Percentiles rank a stretch among this genome's conserved stretches.
phyloP scores from a whole-genome alignment of 148 eudicot species.

The Mesembryanthemum crystallinum region DNA sequence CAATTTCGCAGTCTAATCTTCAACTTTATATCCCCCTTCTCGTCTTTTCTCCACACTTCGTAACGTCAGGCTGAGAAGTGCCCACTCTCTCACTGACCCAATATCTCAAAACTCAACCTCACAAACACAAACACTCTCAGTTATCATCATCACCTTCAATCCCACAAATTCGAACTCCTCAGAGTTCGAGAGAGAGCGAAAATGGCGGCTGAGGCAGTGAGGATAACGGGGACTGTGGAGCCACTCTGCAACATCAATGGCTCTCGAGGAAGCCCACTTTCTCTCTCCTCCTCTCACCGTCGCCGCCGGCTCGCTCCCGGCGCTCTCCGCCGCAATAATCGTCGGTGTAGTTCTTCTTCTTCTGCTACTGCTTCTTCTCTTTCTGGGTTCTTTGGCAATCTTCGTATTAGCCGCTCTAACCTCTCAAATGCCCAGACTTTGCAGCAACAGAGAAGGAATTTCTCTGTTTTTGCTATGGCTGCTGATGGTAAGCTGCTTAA shows the following conservation, averaged over 20 bases:
- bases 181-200: background rate
- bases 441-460: constrained; percentile 27
- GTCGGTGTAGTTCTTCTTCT: constrained; percentile 6
- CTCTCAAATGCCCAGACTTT: constrained; percentile 19
- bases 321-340: constrained; percentile 14
- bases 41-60: background rate
- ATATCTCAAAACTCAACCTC: constrained; percentile 25
- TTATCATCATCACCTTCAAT: background rate
- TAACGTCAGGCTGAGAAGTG: constrained; percentile 2
- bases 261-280: constrained; percentile 29
- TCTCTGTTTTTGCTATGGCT: constrained; percentile 67
- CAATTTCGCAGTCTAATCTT: too few species aligned
- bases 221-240: constrained; percentile 25
- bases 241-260: constrained; percentile 50
- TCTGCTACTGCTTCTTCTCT: constrained; percentile 33
- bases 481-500: constrained; percentile 30
- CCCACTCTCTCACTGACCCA: background rate
- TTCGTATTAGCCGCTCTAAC: constrained; percentile 29
- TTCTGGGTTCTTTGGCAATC: constrained; percentile 43
- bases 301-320: constrained; percentile 30
- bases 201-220: constrained; percentile 36
- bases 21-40: background rate
- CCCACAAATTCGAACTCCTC: background rate
- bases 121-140: constrained; percentile 4
- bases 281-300: constrained; percentile 34